These are phyloP conservation scores for Arthrobotrys iridis DNA, from an alignment of 2,329 filamentous ascomycete species.

Conservation along the genomic window DNA sequence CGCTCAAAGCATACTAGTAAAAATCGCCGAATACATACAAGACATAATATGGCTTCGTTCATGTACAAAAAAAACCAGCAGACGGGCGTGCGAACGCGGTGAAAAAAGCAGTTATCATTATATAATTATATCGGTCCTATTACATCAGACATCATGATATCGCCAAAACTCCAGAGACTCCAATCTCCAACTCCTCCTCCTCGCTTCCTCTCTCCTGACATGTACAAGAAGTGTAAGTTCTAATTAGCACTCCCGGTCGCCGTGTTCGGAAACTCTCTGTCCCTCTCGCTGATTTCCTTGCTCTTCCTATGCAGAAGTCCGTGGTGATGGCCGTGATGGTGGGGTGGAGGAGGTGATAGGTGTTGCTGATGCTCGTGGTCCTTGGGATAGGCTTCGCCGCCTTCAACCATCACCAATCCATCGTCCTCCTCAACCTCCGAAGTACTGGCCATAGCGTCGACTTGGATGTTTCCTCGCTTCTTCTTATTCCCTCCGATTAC, in stretches of 20 bases:
- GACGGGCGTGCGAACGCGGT: no score
- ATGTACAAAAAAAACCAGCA: no score
- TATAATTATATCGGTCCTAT: neutral
- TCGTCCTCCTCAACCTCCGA: constrained; percentile 49
- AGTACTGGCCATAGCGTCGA: constrained; percentile 50
- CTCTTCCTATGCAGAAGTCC: constrained; percentile 1
- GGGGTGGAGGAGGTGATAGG: neutral
- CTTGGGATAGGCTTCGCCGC: neutral
- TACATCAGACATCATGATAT: constrained; percentile 41
- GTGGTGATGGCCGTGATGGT: constrained; percentile 11
- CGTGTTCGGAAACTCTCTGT: constrained; percentile 11
- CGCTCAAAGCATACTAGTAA: no score
- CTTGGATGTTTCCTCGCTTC: constrained; percentile 45
- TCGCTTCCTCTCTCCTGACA: neutral
- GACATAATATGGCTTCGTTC: no score
- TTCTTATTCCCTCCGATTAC: constrained; percentile 54
- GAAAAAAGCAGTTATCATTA: neutral
- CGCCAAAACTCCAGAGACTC: constrained; percentile 45
- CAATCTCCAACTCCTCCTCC: neutral
- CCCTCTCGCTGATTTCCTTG: constrained; percentile 9
- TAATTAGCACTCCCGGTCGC: constrained; percentile 40
- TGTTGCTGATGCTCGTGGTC: constrained; percentile 6
- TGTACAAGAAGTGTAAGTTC: constrained; percentile 38
- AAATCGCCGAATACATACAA: no score
- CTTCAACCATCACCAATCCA: constrained; percentile 19